Evolutionary conservation across 345 rosid species (phyloP), one percentile per base, ranked within the genome.

Genomic region (Sonneratia caseolaris): DNA sequence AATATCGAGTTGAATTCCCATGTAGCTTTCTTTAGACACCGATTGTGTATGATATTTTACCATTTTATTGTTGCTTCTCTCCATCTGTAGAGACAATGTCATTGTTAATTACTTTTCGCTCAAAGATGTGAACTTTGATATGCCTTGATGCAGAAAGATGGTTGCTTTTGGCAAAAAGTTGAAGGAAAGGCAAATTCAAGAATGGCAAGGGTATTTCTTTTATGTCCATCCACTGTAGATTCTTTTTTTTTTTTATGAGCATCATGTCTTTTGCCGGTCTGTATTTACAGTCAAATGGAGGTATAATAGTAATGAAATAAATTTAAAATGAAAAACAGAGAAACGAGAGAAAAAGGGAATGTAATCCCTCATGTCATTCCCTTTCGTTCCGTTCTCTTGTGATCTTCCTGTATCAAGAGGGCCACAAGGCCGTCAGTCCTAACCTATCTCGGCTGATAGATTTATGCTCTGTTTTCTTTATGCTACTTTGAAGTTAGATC

Each of bases 131-230:
- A 45, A 36, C 35, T 40, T 56, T 78, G 47, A 6, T 8, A 37
- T 79, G 32, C 49, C 67, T 69, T 65, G 47, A 21, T 37, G 73
- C 65, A 78, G 80, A 83, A 75, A 85, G 76, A 93, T 93, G 98
- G 97, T 93, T 78, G 92, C 92, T 32, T 93, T 93, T 72, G 98
- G 98, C 79, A 93, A 93, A 68, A 89, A 82, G 79, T 67, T 91
- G 84, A 87, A 93, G 84, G 90, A 87, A 76, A 88, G 92, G 78
- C 96, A 93, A 70, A 80, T 88, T 69, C 83, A 83, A 76, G 98
- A 89, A 91, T 93, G 98, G 98, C 82, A 82, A 76, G 85, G 85
- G 98, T 93, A 89, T 75, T 32, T 18, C 62, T 57, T 21, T 9
- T 55, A 9, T 3, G 11, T 62, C 36, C 13, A 4, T 35, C 66